Percentiles rank a stretch among this genome's conserved stretches.
phyloP scores from a whole-genome alignment of 31 red algal genomes.

The Porphyra umbilicalis region DNA sequence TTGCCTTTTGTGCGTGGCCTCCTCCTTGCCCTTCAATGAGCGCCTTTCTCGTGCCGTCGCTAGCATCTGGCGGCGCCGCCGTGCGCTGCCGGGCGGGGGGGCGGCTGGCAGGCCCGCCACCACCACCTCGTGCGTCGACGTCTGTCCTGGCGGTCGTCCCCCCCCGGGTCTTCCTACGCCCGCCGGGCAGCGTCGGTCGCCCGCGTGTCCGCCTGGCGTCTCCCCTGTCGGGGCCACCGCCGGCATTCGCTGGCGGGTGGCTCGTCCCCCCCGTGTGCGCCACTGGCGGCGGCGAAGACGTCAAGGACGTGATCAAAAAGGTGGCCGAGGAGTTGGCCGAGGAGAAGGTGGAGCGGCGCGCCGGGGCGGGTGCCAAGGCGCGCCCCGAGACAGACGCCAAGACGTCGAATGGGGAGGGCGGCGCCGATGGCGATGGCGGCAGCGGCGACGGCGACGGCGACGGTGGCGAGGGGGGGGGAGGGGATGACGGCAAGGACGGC shows the following conservation, averaged over 20 bases:
- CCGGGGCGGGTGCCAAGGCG: not conserved
- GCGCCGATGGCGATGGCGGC: not conserved
- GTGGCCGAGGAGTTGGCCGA: not conserved
- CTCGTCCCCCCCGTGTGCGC: not conserved
- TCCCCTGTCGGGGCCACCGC: no score
- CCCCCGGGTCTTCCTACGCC: no score
- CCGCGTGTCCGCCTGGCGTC: no score
- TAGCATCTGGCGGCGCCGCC: no score
- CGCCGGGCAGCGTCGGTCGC: no score
- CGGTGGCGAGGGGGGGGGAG: not conserved
- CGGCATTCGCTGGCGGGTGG: not conserved
- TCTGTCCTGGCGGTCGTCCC: no score
- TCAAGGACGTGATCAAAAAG: not conserved
- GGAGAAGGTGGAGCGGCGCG: not conserved
- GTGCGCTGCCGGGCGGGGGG: no score
- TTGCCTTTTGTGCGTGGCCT: no score
- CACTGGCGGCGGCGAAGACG: not conserved
- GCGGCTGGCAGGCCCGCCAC: no score
- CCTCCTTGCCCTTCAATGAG: no score
- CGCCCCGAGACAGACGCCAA: not conserved
- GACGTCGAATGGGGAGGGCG: not conserved
- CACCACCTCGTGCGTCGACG: no score
- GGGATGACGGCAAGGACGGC: not conserved
- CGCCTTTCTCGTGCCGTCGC: no score
- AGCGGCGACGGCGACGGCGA: not conserved